phyloP scores from a whole-genome alignment of 177 flowering plant species.

The Telopea speciosissima region DNA sequence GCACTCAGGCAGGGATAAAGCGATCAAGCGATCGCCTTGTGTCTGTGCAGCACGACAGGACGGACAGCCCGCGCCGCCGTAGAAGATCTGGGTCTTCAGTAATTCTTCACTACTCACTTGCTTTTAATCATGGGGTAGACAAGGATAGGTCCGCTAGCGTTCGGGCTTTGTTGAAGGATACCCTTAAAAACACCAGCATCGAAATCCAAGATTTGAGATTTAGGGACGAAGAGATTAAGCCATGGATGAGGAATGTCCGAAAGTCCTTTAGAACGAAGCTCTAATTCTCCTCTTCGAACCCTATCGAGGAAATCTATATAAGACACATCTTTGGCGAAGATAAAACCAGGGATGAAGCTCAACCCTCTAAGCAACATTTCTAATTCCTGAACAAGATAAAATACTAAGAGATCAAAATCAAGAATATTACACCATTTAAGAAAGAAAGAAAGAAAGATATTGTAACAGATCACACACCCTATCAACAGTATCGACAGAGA shows the following conservation, averaged over 20 bases:
- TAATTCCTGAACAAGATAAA: constrained; percentile 37
- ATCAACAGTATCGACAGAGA: constrained; percentile 19
- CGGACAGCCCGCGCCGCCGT: no score
- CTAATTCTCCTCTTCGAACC: constrained; percentile 43
- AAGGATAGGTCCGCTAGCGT: constrained; percentile 42
- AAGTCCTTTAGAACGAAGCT: constrained; percentile 43
- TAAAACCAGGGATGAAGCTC: constrained; percentile 30
- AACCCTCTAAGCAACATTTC: constrained; percentile 29
- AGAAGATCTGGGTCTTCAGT: background rate
- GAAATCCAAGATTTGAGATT: constrained; percentile 51
- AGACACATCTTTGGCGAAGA: constrained; percentile 39
- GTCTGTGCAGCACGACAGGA: no score
- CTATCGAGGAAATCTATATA: constrained; percentile 53
- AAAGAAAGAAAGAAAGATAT: no score
- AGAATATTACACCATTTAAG: no score
- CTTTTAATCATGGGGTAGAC: constrained; percentile 51
- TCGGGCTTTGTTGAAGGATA: constrained; percentile 25
- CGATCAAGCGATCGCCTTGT: no score
- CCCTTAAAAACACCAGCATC: constrained; percentile 41
- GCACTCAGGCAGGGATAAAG: no score
- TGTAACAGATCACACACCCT: constrained; percentile 19
- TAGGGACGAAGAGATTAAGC: constrained; percentile 69
- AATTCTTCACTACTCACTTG: constrained; percentile 32
- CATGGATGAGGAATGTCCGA: constrained; percentile 90
- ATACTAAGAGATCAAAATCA: no score